These are phyloP conservation scores for Chytridium lagenaria DNA, from an alignment of 371 early-diverging fungal species.

Conservation along the genomic window DNA sequence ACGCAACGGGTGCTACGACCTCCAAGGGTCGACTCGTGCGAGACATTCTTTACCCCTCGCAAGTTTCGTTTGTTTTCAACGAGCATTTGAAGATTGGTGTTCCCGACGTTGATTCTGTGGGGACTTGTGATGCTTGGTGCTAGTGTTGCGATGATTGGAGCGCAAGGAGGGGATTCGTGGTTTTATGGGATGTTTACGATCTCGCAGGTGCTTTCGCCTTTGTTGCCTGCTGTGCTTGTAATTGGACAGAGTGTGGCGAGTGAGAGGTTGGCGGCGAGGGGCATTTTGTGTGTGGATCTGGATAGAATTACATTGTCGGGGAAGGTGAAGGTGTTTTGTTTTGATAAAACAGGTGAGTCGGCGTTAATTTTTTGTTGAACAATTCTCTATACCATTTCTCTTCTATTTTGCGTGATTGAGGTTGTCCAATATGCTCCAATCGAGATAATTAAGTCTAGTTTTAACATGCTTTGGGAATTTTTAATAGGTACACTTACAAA, in stretches of 20 bases:
- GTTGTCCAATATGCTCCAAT: too few relatives aligned
- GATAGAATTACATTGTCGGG: conserved; percentile 86
- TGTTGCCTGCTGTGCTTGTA: conserved; percentile 84
- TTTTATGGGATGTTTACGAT: conserved; percentile 72
- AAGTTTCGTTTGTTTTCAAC: conserved; percentile 71
- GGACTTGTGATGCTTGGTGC: conserved; percentile 62
- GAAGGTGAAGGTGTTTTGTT: conserved; percentile 90
- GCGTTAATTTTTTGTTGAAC: not conserved
- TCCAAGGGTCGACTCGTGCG: conserved; percentile 78
- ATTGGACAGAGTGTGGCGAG: conserved; percentile 90
- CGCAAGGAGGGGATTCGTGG: conserved; percentile 43
- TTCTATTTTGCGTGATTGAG: not conserved
- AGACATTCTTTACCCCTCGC: conserved; percentile 74
- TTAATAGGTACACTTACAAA: conserved; percentile 70
- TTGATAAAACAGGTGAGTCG: conserved; percentile 81
- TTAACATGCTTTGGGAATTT: too few relatives aligned
- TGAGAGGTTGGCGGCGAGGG: conserved; percentile 64
- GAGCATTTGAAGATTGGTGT: conserved; percentile 75
- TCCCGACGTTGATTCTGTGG: conserved; percentile 68
- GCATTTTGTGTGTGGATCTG: conserved; percentile 80
- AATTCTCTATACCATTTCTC: conserved; percentile 2
- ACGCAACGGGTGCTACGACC: conserved; percentile 75
- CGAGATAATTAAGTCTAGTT: too few relatives aligned
- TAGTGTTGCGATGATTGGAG: conserved; percentile 53
- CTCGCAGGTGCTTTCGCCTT: conserved; percentile 68